Evolutionary conservation across 257 asterid species (phyloP).

Genomic region (Osmanthus fragrans): DNA sequence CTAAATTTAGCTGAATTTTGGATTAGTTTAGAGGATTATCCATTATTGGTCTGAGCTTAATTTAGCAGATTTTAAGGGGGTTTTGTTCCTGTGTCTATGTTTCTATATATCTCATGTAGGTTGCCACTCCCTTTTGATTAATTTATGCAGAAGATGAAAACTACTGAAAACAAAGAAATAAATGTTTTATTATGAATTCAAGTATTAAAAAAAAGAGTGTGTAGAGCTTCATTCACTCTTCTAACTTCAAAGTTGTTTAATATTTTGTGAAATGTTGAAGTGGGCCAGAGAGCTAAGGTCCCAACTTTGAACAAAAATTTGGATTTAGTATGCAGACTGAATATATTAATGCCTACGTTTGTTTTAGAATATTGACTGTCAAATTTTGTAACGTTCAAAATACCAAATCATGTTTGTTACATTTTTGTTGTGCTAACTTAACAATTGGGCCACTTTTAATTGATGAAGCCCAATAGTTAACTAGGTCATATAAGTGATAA

Average conservation of each 20-base stretch:
- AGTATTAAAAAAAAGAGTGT: not conserved
- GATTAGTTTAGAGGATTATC: conserved; percentile 28
- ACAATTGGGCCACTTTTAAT: too few species aligned
- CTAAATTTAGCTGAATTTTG: conserved; percentile 58
- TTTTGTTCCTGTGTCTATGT: conserved; percentile 62
- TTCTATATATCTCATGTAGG: conserved; percentile 3
- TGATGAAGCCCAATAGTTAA: too few species aligned
- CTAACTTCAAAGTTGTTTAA: conserved; percentile 11
- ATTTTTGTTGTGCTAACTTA: too few species aligned
- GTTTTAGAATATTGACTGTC: too few species aligned
- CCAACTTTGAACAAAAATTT: not conserved
- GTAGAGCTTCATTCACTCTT: not conserved
- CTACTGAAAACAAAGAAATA: not conserved
- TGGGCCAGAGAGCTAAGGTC: conserved; percentile 1
- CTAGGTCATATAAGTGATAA: too few species aligned
- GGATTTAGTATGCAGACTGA: too few species aligned
- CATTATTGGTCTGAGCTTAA: conserved; percentile 44
- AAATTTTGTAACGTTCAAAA: too few species aligned
- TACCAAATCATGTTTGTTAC: too few species aligned
- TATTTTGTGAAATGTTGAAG: conserved; percentile 6
- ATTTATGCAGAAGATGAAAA: not conserved
- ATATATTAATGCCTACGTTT: too few species aligned
- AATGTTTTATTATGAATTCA: not conserved
- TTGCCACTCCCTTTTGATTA: conserved; percentile 16
- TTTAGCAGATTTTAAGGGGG: conserved; percentile 46